Percentiles rank a stretch among this genome's conserved stretches.
Conservation (phyloP, 2,329 filamentous ascomycete genomes). For the Cladophialophora immunda region DNA sequence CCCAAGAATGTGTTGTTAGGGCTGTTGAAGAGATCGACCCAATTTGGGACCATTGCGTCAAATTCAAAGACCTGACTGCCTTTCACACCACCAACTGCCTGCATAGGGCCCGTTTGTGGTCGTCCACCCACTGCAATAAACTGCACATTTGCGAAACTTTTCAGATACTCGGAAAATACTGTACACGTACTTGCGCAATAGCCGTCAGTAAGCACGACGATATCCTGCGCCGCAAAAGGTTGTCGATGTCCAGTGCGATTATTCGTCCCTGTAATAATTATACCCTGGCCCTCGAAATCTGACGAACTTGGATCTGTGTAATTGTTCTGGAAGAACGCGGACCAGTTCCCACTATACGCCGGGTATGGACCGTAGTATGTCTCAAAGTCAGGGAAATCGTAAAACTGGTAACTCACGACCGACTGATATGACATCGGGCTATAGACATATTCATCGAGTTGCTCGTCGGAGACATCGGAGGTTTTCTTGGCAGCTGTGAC, state of each 20-base stretch:
- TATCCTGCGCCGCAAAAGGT: constrained; percentile 66
- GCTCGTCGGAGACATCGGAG: constrained; percentile 43
- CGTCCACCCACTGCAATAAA: constrained; percentile 69
- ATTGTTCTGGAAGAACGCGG: constrained; percentile 64
- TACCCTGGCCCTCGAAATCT: constrained; percentile 44
- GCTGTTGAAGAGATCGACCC: constrained; percentile 28
- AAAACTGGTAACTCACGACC: constrained; percentile 44
- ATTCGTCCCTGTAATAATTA: constrained; percentile 59
- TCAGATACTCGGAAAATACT: constrained; percentile 64
- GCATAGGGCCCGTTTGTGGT: constrained; percentile 63
- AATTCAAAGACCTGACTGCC: constrained; percentile 49
- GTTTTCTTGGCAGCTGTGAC: constrained; percentile 32
- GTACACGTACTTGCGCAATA: constrained; percentile 68
- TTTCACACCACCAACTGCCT: constrained; percentile 72
- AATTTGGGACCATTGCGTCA: neutral
- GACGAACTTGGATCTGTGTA: constrained; percentile 51
- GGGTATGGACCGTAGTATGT: constrained; percentile 52
- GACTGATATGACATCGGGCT: constrained; percentile 45
- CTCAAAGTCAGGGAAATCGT: constrained; percentile 52
- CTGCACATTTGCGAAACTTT: constrained; percentile 62
- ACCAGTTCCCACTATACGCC: constrained; percentile 63
- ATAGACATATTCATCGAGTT: constrained; percentile 44
- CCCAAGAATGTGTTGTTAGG: constrained; percentile 22
- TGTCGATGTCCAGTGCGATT: constrained; percentile 55
- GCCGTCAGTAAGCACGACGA: constrained; percentile 58